Base-by-base conservation (phyloP, 352 stramenopile species). In the Pythium pectinolyticum region DNA sequence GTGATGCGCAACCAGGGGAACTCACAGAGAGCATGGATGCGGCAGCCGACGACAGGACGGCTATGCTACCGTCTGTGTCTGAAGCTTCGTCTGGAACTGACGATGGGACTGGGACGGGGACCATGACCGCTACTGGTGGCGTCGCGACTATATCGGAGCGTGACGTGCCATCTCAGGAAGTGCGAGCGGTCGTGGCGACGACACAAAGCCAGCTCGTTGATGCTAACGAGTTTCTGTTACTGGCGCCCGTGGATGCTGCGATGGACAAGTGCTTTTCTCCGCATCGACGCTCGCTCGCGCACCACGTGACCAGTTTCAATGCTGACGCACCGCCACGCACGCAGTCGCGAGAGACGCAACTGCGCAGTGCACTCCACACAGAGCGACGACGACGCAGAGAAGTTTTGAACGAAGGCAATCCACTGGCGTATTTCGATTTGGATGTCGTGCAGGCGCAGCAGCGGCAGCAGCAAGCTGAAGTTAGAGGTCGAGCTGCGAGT, bases 381-480 rank as follows among this genome's bases (percentile, higher is more conserved):
- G 80, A 89, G 55, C 40, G 59, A 5, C 52, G 47, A 1, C 69
- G 73, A 8, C 58, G 73, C 20, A 64, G 72, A 14, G 53, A 70
- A 14, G 47, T 82, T 0, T 56, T 85, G 52, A 86, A 86, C 34
- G 81, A 90, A 49, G 81, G 81, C 14, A 90, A 90, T 37, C 81
- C 78, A 12, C 52, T 90, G 0, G 69, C 70, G 35, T 89, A 85
- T 51, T 85, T 88, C 49, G 69, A 84, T 31, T 59, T 83, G 20
- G 67, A 72, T 30, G 51, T 70, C 0, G 52, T 80, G 10, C 47
- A 81, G 12, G 67, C 72, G 27, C 56, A 78, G 48, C 64, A 73
- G 25, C 46, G 51, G 24, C 41, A 72, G 55, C 70, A 70, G 15
- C 61, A 74, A 25, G 41, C 39, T 10, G 54, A 73, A 11, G 41